Evolutionary conservation across 495 filamentous ascomycete genomes (phyloP).

Genomic region (Aspergillus wentii): DNA sequence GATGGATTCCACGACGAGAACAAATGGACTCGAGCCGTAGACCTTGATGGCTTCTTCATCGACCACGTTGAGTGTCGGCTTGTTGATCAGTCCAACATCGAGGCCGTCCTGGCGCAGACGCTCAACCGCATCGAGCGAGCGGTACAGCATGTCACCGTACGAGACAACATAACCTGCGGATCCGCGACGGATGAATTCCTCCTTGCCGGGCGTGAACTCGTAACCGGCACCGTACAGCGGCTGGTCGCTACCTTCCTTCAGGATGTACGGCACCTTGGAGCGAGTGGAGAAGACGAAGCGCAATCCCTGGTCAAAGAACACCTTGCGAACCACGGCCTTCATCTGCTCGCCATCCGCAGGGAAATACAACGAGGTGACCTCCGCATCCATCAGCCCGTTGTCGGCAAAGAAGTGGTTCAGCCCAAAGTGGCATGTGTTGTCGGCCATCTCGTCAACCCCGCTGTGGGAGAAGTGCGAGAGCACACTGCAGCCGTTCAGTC

Average conservation of each 20-base stretch:
- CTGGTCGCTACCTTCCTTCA: slow-evolving; percentile 31
- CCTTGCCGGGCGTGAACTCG: slow-evolving; percentile 35
- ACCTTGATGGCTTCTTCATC: slow-evolving; percentile 32
- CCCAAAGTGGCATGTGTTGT: slow-evolving; percentile 40
- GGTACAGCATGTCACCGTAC: slow-evolving; percentile 40
- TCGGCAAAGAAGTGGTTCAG: slow-evolving; percentile 40
- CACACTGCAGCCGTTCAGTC: slow-evolving; percentile 34
- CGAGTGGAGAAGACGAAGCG: slow-evolving; percentile 39
- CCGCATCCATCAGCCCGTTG: slow-evolving; percentile 33
- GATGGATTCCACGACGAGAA: slow-evolving; percentile 33
- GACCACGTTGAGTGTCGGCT: slow-evolving; percentile 35
- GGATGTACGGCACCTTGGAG: slow-evolving; percentile 36
- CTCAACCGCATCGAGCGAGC: slow-evolving; percentile 35
- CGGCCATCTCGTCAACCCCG: slow-evolving; percentile 38
- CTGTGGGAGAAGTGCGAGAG: slow-evolving; percentile 37
- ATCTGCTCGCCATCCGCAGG: slow-evolving; percentile 40
- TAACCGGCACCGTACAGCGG: slow-evolving; percentile 32
- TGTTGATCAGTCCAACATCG: slow-evolving; percentile 34
- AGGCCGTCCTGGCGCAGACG: slow-evolving; percentile 26
- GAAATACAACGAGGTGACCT: slow-evolving; percentile 30
- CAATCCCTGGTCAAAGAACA: slow-evolving; percentile 33
- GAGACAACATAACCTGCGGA: slow-evolving; percentile 33
- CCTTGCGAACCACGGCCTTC: slow-evolving; percentile 34
- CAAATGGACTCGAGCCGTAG: slow-evolving; percentile 31
- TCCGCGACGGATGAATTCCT: slow-evolving; percentile 32